These are phyloP conservation scores for Kodamaea laetipori DNA, from an alignment of 805 yeast species.

Conservation along the genomic window DNA sequence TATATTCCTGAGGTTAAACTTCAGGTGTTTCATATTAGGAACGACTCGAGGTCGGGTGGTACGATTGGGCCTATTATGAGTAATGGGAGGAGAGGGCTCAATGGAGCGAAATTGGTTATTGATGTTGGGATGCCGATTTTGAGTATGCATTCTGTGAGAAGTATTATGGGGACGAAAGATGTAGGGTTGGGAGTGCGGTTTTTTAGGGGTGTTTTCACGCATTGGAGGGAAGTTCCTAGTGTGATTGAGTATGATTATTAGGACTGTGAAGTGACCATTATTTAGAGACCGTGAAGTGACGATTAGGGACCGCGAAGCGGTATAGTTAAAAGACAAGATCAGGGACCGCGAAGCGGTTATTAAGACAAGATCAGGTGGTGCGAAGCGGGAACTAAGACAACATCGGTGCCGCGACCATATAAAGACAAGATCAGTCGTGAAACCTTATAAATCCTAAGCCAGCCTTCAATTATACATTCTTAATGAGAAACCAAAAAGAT, in stretches of 20 bases:
- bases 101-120: conserved; percentile 36
- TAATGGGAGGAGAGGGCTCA: conserved; percentile 24
- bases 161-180: conserved; percentile 41
- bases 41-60: conserved; percentile 44
- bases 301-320: too few species aligned
- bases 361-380: too few species aligned
- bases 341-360: too few species aligned
- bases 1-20: conserved; percentile 25
- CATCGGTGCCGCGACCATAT: too few species aligned
- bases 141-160: conserved; percentile 45
- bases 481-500: too few species aligned
- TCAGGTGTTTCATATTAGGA: conserved; percentile 43
- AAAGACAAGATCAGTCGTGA: too few species aligned
- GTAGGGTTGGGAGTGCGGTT: conserved; percentile 39
- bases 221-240: conserved; percentile 24
- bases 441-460: too few species aligned
- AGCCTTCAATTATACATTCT: too few species aligned
- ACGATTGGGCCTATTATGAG: conserved; percentile 47
- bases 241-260: conserved; percentile 10
- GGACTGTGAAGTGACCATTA: too few species aligned
- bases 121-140: conserved; percentile 47
- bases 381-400: too few species aligned
- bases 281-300: too few species aligned
- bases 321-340: too few species aligned
- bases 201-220: conserved; percentile 32